phyloP scores from a whole-genome alignment of 306 rosid genomes.

The Abrus precatorius region DNA sequence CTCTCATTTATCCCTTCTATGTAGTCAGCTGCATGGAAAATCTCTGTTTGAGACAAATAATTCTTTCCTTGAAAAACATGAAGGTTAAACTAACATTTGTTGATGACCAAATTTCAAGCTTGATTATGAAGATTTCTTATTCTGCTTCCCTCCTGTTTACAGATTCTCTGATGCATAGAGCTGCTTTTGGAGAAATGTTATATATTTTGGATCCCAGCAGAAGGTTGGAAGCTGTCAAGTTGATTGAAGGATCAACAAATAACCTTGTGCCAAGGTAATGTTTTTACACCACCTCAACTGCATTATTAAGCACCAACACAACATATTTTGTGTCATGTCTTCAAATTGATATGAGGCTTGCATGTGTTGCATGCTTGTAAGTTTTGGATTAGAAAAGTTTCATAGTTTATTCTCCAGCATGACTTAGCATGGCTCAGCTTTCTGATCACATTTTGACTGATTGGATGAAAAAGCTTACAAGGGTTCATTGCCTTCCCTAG shows the following conservation, averaged over 20 bases:
- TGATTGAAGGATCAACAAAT: conserved; percentile 83
- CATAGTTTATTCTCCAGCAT: conserved; percentile 5
- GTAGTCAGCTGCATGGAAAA: conserved; percentile 83
- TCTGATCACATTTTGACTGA: background rate
- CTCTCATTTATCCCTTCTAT: conserved; percentile 38
- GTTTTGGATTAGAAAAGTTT: conserved; percentile 19
- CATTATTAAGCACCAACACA: conserved; percentile 15
- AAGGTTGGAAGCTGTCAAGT: conserved; percentile 78
- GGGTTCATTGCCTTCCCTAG: conserved; percentile 7
- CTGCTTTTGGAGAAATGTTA: conserved; percentile 88
- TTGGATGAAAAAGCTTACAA: background rate
- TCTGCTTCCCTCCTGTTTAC: conserved; percentile 41
- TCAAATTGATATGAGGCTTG: conserved; percentile 17
- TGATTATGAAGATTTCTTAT: conserved; percentile 25
- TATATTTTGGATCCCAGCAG: conserved; percentile 71
- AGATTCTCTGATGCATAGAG: conserved; percentile 97
- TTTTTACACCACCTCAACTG: background rate
- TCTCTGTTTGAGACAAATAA: conserved; percentile 82
- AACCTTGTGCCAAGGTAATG: conserved; percentile 69
- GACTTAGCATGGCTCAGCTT: conserved; percentile 19
- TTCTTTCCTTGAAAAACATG: conserved; percentile 77
- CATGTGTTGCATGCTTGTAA: background rate
- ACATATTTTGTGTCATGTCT: background rate
- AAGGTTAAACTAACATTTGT: conserved; percentile 60
- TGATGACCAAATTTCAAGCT: conserved; percentile 5